Evolutionary conservation across 805 yeast species (phyloP), one percentile per base, ranked within the genome.

Genomic region (Ogataea pini): DNA sequence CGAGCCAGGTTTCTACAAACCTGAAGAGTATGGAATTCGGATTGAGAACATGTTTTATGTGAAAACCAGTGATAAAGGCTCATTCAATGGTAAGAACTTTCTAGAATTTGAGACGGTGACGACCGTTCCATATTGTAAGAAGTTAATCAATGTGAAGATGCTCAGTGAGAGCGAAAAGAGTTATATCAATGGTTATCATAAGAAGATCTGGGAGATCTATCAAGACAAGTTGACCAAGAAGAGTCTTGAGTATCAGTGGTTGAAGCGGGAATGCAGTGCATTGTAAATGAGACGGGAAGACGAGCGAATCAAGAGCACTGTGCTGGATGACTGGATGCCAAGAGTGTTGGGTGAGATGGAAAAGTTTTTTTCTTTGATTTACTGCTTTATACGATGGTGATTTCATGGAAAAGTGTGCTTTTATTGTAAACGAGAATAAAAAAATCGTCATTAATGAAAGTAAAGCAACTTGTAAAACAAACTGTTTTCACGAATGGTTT

Each of bases 1-100:
- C 60, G 86, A 81, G 58, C 86, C 86, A 7, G 86, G 86, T 0
- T 80, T 70, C 61, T 81, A 81, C 59, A 76, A 79, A 57, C 80
- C 77, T 33, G 83, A 79, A 8, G 77, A 76, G 44, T 81, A 78
- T 55, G 86, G 86, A 36, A 77, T 81, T 40, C 69, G 86, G 58
- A 74, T 81, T 49, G 76, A 72, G 44, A 70, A 75, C 57, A 78
- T 79, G 60, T 71, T 80, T 72, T 72, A 60, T 48, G 75, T 76
- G 34, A 72, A 72, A 52, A 72, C 71, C 41, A 58, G 70, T 40
- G 76, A 72, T 8, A 63, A 59, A 45, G 24, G 24, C 6, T 49
- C 58, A 0, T 70, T 66, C 55, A 70, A 68, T 36, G 78, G 75
- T 18, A 72, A 68, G 49, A 62, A 67, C 43, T 80, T 76, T 55